Evolutionary conservation across 768 basidiomycete genomes (phyloP), one percentile per base, ranked within the genome.

Genomic region (Glaciozyma martinii): DNA sequence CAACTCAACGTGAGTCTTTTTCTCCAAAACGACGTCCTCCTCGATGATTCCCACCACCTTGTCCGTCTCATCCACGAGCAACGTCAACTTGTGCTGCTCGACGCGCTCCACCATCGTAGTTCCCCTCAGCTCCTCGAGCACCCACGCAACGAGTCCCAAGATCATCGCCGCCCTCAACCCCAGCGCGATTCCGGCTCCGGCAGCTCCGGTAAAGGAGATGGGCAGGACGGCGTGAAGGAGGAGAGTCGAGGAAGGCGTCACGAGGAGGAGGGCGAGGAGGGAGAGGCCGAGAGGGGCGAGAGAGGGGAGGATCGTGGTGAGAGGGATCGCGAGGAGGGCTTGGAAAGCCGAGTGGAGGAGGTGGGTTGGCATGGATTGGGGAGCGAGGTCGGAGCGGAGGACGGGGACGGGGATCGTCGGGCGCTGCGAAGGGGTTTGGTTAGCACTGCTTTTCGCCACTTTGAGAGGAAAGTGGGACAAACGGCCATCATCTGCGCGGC

Each of bases 401-500:
- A 44, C 53, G 15, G 62, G 62, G 46, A 63, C 30, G 37, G 42
- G 40, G 37, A 63, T 58, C 0, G 62, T 58, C 27, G 62, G 62
- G 33, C 44, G 49, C 62, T 63, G 43, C 43, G 25, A 29, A 3
- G n/a, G n/a, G 53, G 32, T 30, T 54, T 21, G 33, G 32, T 21
- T 27, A 5, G 16, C n/a, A n/a, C n/a, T n/a, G n/a, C n/a, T n/a
- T n/a, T n/a, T n/a, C n/a, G n/a, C n/a, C n/a, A n/a, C n/a, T n/a
- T n/a, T n/a, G n/a, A n/a, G 16, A 21, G 7, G 32, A 21, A 16
- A 18, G 53, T 18, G 16, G 32, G 30, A 8, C 2, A 9, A 0
- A 68, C 67, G 33, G 55, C 56, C 61, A 68, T 61, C 49, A 68
- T 60, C 42, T 68, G 58, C 18, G 32, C 29, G 8, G 58, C 33